Conservation (phyloP, 192 early-diverging fungal species). For the Paraglomus occultum region DNA sequence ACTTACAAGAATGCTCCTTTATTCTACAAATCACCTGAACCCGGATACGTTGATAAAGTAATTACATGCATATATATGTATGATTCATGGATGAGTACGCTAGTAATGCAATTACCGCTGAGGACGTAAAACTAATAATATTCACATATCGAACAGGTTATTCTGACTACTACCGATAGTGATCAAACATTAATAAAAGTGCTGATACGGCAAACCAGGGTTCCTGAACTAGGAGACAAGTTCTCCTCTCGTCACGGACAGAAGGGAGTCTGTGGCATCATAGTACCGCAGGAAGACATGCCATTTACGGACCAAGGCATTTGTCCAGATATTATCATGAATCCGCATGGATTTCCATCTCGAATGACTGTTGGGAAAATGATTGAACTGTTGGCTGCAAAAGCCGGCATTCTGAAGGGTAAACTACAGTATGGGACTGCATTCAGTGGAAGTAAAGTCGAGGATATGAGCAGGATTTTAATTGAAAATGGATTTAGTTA, state of each 20-base stretch:
- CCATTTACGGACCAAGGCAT: constrained; percentile 91
- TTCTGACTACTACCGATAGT: constrained; percentile 85
- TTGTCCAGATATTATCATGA: constrained; percentile 97
- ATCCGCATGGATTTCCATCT: constrained; percentile 97
- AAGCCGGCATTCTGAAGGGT: constrained; percentile 91
- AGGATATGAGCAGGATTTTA: constrained; percentile 92
- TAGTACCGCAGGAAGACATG: constrained; percentile 97
- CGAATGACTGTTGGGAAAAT: constrained; percentile 99
- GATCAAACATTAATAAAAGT: constrained; percentile 93
- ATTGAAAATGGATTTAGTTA: constrained; percentile 94
- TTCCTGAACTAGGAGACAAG: constrained; percentile 97
- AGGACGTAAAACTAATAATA: too few species aligned
- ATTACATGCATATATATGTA: constrained; percentile 34
- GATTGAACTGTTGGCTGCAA: constrained; percentile 96
- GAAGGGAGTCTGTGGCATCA: constrained; percentile 96
- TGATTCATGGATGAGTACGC: too few species aligned
- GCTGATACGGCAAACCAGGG: constrained; percentile 85
- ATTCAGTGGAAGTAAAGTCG: constrained; percentile 93
- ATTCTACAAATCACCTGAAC: constrained; percentile 86
- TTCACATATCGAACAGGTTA: background rate
- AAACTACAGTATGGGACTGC: constrained; percentile 94
- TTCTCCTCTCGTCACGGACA: constrained; percentile 98
- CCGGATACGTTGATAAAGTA: constrained; percentile 91
- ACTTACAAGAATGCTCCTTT: constrained; percentile 68
- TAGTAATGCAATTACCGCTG: too few species aligned